A percentile compares a stretch with the other conserved stretches of the same genome.
These are phyloP conservation scores for Biscogniauxia sp. DNA, from an alignment of 2,329 filamentous ascomycete genomes.

Conservation along the genomic window DNA sequence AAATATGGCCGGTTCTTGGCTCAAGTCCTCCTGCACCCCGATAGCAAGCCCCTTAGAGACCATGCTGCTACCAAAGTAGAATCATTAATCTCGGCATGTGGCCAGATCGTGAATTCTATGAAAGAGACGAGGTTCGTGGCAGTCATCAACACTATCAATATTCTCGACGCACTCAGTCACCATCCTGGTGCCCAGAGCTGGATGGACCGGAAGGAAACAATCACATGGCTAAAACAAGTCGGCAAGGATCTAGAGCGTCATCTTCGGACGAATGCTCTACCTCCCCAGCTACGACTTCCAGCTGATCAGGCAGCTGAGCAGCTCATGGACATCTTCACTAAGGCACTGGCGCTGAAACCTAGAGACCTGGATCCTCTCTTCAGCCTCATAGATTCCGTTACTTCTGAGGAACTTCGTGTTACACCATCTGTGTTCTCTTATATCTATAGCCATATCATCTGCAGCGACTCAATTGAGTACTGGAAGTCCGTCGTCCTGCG, in stretches of 20 bases:
- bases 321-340: conserved; percentile 79
- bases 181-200: conserved; percentile 65
- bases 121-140: conserved; percentile 68
- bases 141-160: conserved; percentile 83
- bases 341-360: conserved; percentile 71
- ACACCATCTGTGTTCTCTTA: conserved; percentile 76
- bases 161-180: conserved; percentile 74
- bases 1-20: conserved; percentile 89
- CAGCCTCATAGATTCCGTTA: conserved; percentile 78
- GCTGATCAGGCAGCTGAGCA: conserved; percentile 89
- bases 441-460: conserved; percentile 83
- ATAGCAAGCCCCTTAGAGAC: conserved; percentile 72
- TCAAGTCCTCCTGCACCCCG: conserved; percentile 75
- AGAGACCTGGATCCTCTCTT: conserved; percentile 83
- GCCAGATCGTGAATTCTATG: conserved; percentile 61
- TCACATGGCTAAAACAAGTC: conserved; percentile 60
- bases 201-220: conserved; percentile 65
- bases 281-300: conserved; percentile 72
- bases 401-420: conserved; percentile 75
- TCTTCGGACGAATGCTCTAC: conserved; percentile 67
- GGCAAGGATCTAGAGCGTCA: conserved; percentile 78
- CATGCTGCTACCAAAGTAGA: conserved; percentile 72
- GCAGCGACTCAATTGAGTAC: conserved; percentile 79
- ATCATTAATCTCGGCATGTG: conserved; percentile 65
- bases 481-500: conserved; percentile 79